Evolutionary conservation across 441 rosid genomes (phyloP), one percentile per base, ranked within the genome.

Genomic region (Heliophila coronopifolia): DNA sequence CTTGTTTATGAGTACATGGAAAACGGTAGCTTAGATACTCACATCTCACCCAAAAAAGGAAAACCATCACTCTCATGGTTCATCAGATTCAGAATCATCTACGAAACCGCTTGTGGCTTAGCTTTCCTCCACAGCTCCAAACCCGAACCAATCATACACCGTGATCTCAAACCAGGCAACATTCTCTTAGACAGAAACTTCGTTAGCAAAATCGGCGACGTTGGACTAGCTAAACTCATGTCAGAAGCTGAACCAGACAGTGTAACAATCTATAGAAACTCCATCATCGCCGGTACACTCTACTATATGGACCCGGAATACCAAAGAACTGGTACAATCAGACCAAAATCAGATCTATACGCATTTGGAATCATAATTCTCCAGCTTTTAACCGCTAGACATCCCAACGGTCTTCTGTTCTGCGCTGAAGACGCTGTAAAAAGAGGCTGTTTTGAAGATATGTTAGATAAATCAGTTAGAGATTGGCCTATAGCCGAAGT

Each of bases 1-100:
- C 85, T 90, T 53, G 79, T 80, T 14, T 90, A 90, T 42, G 97
- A 90, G 50, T 90, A 83, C 76, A 40, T 90, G 76, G 95, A 83
- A 59, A 80, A 83, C 50, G 95, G 95, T 46, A 86, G 82, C 69
- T 62, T 90, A 64, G 88, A 90, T 22, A 83, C 80, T n/a, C 61
- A 67, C 37, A 68, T 90, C 46, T 71, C 62, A 31, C 81, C 50
- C 26, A 56, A 13, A 20, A 80, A 76, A 31, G 84, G 79, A 33
- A 86, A 78, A 1, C 82, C 78, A 7, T 60, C 75, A 1, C 65
- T 83, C 18, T 67, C 91, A 0, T 83, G 86, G 91, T 76, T 77
- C 64, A 66, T 72, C 11, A 67, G 91, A 63, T 83, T 83, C 67
- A 68, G 75, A 11, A 77, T 83, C 91, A 5, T 77, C 84, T 0